Evolutionary conservation across 306 rosid genomes (phyloP), one percentile per base, ranked within the genome.

Genomic region (Gynostemma pentaphyllum): DNA sequence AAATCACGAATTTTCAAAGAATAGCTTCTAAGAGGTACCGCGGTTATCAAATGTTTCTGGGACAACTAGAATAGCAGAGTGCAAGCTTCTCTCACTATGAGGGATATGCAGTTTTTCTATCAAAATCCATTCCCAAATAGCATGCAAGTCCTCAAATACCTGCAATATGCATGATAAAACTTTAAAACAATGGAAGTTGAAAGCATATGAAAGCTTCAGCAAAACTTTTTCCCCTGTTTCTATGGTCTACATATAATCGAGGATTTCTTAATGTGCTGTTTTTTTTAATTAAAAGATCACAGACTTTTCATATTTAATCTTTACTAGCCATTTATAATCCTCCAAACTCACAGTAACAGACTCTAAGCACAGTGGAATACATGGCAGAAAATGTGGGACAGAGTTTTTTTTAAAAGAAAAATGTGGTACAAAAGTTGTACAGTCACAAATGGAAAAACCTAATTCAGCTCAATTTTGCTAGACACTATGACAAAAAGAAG

Each of bases 81-180:
- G 86, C 88, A 80, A 75, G 71, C 71, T 84, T 82, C 98, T 84
- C 75, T 82, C 84, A 70, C 55, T 74, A 77, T 65, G 82, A 52
- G 95, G 89, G 59, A 92, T 85, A 66, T 79, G 87, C 79, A 92
- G 74, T 67, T 84, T 84, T 73, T 88, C 94, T 61, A 73, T 75
- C 79, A 92, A 83, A 75, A 88, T 84, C 91, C 94, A 92, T 39
- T 92, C 95, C 98, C 98, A 92, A 72, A 92, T 85, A 67, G 90
- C 74, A 66, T 67, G 84, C 67, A 88, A 64, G 67, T 92, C 96
- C 75, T 92, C 98, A 49, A 82, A 73, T 68, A 86, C 95, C 98
- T 92, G 75, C 61, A 54, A 42, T 64, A 22, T 45, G 22, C 42
- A 28, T 13, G 42, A 45, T 30, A 30, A 24, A 63, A 44, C 54